Evolutionary conservation across 768 basidiomycete genomes (phyloP), one percentile per base, ranked within the genome.

Genomic region (Russula foetens): DNA sequence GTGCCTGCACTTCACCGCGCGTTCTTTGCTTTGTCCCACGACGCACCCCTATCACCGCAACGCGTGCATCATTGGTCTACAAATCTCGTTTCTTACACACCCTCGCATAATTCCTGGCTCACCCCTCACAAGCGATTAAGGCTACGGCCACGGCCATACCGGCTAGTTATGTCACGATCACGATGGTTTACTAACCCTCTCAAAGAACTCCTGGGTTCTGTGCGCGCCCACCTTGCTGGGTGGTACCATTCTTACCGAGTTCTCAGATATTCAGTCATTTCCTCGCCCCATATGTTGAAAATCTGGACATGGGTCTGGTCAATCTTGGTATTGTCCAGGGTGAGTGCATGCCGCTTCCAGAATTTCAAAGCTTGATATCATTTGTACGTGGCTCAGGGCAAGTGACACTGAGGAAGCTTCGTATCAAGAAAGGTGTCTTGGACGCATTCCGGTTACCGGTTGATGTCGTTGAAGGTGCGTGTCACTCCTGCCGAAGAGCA

Each of bases 361-460:
- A 11, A 26, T 31, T 47, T 26, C 41, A 43, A 19, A 44, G 43
- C 51, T 62, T 53, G 64, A 65, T 62, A 51, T 49, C 49, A 41
- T 41, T 39, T 19, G 31, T 4, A 65, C 54, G 43, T 38, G 60
- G 28, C 46, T 54, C 49, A 92, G 89, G 90, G 44, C 85, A 89
- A 73, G 72, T 92, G 52, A 88, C 85, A 7, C 77, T 97, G 54
- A 80, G 83, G 29, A 88, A 90, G 67, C 74, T 99, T 51, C 86
- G 86, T 55, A 80, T 99, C 66, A 98, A 96, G 77, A 93, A 86
- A 73, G 89, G 90, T 46, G 93, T 90, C 0, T 77, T 99, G 51
- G 97, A 98, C 74, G 93, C 96, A 71, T 97, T 98, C 72, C 82
- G 92, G 59, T 78, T 99, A 23, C 97, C 97, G 0, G 85, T 99